Evolutionary conservation across 2,329 filamentous ascomycete species (phyloP), one percentile per base, ranked within the genome.

Genomic region (Pseudocercospora macadamiae): DNA sequence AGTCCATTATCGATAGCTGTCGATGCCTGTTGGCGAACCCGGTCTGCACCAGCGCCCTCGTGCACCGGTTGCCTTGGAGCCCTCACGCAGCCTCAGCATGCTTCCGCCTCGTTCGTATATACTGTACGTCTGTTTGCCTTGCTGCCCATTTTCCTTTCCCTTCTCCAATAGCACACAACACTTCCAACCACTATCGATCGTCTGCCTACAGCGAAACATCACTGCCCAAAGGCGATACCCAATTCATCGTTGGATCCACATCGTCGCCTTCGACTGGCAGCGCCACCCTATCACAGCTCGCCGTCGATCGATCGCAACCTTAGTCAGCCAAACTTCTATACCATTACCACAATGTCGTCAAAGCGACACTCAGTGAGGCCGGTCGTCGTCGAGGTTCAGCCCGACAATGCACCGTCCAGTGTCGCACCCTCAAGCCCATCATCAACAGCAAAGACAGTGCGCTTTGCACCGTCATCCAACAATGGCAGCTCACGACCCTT

Each of bases 401-500:
- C 68, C 26, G 59, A 68, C 55, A 60, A 48, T 42, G 44, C 54
- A 23, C 53, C 51, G 16, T 36, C 60, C 47, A 66, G 48, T 57
- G 57, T 64, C 57, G 54, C 65, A 36, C 67, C 70, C 9, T 64
- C 67, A n/a, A 64, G 63, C 30, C 63, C 69, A 26, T 36, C 57
- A n/a, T 65, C 68, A 1, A 65, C 67, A 2, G 66, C 70, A 21
- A 72, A 72, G 55, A 57, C 61, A 3, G 71, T 72, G 21, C 68
- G 64, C 44, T 73, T 73, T 49, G 70, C 67, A 25, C 63, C 67
- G 6, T 58, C 54, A 12, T 59, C 60, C 26, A 47, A 59, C 48
- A 63, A 65, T 57, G 70, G 71, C 18, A 68, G 76, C 65, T 76
- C 75, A 3, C 74, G 79, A 48, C 75, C 76, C 25, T 67, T 77